Evolutionary conservation across 495 filamentous ascomycete genomes (phyloP), one percentile per base, ranked within the genome.

Genomic region (Neurospora discreta): DNA sequence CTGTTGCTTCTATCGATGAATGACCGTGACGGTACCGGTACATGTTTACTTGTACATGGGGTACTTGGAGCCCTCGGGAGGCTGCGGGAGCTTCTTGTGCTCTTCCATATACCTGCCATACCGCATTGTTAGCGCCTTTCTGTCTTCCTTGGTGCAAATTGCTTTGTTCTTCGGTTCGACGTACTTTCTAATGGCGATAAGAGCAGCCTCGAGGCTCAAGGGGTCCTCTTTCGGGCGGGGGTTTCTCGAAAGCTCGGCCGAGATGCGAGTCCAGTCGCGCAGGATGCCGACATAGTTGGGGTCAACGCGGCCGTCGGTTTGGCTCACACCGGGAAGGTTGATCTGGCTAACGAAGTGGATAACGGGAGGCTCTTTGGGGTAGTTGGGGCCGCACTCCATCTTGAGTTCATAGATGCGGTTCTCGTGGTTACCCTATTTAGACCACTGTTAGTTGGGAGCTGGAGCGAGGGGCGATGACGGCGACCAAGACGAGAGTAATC

Each of bases 341-440:
- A 99, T 91, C 78, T 91, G 91, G 72, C 92, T 97, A 72, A 93
- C 89, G 77, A 99, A 98, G 77, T 94, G 89, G 74, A 99, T 91
- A 18, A 89, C 89, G 0, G 95, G 95, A 43, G 95, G 96, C 71
- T 87, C 84, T 78, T 95, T 93, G 8, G 95, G 95, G 79, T 99
- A 99, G 72, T 92, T 84, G 46, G 90, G 84, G 70, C 95, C 94
- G 81, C 95, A 99, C 84, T 98, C 93, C 81, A 99, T 97, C 81
- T 97, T 97, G 71, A 98, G 86, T 77, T 91, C 95, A 85, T 99
- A 99, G 82, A 99, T 99, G 72, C 95, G 91, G 82, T 98, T 98
- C 84, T 99, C 96, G 78, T 98, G 95, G 69, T 91, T 90, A 77
- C 93, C 95, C 96, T 99, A 76, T 6, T 39, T 4, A 70, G 23